Percentiles rank a stretch among this genome's conserved stretches.
These are phyloP conservation scores for Dysphania ambrosioides DNA, from an alignment of 148 eudicot genomes.

Conservation along the genomic window DNA sequence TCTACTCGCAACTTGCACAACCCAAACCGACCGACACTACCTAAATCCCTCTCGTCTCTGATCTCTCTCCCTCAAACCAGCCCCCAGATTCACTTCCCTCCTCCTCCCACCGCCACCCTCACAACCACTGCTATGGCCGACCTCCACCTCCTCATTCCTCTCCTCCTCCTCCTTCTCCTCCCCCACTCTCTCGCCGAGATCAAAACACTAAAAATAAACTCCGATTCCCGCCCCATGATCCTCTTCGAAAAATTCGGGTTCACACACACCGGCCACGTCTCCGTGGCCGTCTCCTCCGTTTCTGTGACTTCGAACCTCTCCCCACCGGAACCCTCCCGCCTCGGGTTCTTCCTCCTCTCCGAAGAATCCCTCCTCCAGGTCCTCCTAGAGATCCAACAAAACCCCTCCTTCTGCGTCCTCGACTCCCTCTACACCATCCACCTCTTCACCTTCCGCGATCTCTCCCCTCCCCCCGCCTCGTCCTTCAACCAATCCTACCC, in stretches of 20 bases:
- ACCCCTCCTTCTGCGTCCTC: conserved; percentile 60
- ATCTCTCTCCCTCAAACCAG: no score
- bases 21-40: no score
- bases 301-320: conserved; percentile 49
- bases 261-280: conserved; percentile 66
- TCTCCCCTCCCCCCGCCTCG: conserved; percentile 67
- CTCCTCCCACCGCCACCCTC: not conserved
- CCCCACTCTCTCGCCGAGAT: conserved; percentile 51
- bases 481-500: conserved; percentile 49
- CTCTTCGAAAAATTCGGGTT: conserved; percentile 90
- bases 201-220: conserved; percentile 50
- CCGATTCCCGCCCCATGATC: conserved; percentile 73
- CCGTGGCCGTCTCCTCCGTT: conserved; percentile 57
- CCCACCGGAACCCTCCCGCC: conserved; percentile 51
- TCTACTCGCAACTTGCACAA: no score
- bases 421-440: conserved; percentile 50
- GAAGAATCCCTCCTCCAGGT: conserved; percentile 79
- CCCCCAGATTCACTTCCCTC: no score
- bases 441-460: conserved; percentile 67
- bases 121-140: conserved; percentile 33
- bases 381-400: conserved; percentile 68
- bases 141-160: conserved; percentile 16
- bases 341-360: conserved; percentile 77
- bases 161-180: conserved; percentile 25
- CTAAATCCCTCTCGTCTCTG: no score